These are phyloP conservation scores for Suillus variegatus DNA, from an alignment of 768 basidiomycete species.

Conservation along the genomic window DNA sequence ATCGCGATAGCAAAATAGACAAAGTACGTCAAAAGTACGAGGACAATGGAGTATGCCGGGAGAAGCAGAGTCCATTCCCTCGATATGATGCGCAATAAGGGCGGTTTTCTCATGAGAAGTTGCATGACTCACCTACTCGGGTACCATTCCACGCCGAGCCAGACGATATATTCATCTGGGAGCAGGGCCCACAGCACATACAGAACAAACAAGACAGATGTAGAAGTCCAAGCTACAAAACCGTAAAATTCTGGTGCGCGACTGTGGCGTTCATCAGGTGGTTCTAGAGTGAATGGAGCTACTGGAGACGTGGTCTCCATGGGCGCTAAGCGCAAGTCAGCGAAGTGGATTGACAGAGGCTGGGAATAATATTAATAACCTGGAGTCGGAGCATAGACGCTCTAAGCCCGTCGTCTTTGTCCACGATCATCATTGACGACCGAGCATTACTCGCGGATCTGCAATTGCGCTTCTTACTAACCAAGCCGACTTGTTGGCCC, in stretches of 20 bases:
- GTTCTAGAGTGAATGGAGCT: slow-evolving; percentile 41
- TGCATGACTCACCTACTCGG: slow-evolving; percentile 66
- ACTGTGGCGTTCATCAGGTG: slow-evolving; percentile 50
- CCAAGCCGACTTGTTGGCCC: slow-evolving; percentile 17
- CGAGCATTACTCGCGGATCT: slow-evolving; percentile 9
- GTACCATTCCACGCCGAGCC: slow-evolving; percentile 79
- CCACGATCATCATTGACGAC: background rate
- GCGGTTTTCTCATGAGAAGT: slow-evolving; percentile 2
- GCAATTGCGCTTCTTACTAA: slow-evolving; percentile 3
- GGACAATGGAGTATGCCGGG: slow-evolving; percentile 74
- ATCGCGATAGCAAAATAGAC: slow-evolving; percentile 77
- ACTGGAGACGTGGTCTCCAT: slow-evolving; percentile 46
- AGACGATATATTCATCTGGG: slow-evolving; percentile 67
- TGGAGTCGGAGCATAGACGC: background rate
- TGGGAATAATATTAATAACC: background rate
- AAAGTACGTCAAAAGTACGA: slow-evolving; percentile 75
- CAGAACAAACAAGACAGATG: slow-evolving; percentile 65
- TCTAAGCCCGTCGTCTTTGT: slow-evolving; percentile 14
- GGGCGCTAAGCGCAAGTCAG: background rate
- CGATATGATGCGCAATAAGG: slow-evolving; percentile 6
- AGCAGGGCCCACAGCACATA: slow-evolving; percentile 82
- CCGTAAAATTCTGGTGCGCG: slow-evolving; percentile 87
- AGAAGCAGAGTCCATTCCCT: slow-evolving; percentile 88
- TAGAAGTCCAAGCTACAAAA: slow-evolving; percentile 85
- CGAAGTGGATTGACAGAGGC: background rate